phyloP scores from a whole-genome alignment of 768 basidiomycete genomes.

The Calocybe gangraenosa region DNA sequence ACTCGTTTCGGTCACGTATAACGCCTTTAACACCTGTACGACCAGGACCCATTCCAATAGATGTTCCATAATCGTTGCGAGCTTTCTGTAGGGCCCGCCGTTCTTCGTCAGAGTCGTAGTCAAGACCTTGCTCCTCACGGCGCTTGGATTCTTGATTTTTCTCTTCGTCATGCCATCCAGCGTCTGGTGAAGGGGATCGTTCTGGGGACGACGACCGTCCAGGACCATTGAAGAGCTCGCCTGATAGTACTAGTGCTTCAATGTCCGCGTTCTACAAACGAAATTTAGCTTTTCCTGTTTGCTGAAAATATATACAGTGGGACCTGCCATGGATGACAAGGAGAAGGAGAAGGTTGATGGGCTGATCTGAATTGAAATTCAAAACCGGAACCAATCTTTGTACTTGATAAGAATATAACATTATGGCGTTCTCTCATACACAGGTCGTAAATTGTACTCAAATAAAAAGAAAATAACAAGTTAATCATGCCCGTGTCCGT shows the following conservation, averaged over 20 bases:
- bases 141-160: slow-evolving; percentile 32
- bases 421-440: too few species aligned
- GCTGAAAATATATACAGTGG: too few species aligned
- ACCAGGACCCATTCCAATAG: slow-evolving; percentile 83
- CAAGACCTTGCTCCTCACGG: slow-evolving; percentile 32
- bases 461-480: too few species aligned
- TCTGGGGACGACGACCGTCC: slow-evolving; percentile 58
- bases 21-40: slow-evolving; percentile 89
- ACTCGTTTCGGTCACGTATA: slow-evolving; percentile 77
- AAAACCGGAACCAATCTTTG: too few species aligned
- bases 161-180: slow-evolving; percentile 54
- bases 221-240: slow-evolving; percentile 60
- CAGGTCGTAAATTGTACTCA: too few species aligned
- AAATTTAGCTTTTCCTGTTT: too few species aligned
- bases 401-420: too few species aligned
- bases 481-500: slow-evolving; percentile 38
- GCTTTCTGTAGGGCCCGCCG: slow-evolving; percentile 30
- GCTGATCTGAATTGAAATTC: too few species aligned
- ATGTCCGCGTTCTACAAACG: slow-evolving; percentile 20
- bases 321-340: too few species aligned
- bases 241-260: slow-evolving; percentile 41
- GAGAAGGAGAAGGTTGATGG: too few species aligned
- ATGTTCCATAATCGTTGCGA: slow-evolving; percentile 37
- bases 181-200: slow-evolving; percentile 58
- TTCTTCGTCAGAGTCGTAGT: slow-evolving; percentile 40